Evolutionary conservation across 2,329 filamentous ascomycete species (phyloP).

Genomic region (Penicillium rolfsii): DNA sequence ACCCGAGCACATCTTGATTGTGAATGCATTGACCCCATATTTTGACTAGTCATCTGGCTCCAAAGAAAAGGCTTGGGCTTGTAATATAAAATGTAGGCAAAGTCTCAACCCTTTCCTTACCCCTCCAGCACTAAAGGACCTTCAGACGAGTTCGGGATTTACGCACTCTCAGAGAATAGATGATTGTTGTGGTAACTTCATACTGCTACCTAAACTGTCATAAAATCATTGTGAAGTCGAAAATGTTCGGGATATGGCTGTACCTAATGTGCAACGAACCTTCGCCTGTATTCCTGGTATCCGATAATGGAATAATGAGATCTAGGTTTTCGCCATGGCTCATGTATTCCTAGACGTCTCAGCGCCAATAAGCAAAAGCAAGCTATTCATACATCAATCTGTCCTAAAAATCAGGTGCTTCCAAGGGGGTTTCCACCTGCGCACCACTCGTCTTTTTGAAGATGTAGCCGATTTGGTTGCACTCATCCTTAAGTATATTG

Average conservation of each 20-base stretch:
- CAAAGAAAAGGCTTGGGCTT: not conserved
- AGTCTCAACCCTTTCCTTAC: not conserved
- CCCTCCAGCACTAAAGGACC: not conserved
- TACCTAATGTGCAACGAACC: not conserved
- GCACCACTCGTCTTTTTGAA: conserved; percentile 43
- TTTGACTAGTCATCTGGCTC: not conserved
- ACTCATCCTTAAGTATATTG: conserved; percentile 43
- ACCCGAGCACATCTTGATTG: not conserved
- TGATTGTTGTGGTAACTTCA: not conserved
- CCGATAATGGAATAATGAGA: not conserved
- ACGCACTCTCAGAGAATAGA: not conserved
- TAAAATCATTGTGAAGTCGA: not conserved
- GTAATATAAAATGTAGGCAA: not conserved
- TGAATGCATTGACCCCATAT: not conserved
- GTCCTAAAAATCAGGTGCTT: not conserved
- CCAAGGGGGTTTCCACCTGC: conserved; percentile 21
- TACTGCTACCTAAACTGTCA: not conserved
- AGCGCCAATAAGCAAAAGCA: not conserved
- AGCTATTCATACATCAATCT: not conserved
- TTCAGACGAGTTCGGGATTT: not conserved
- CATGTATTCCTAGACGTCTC: not conserved
- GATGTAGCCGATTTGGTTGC: conserved; percentile 44
- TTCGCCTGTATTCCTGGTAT: not conserved
- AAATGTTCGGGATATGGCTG: not conserved
- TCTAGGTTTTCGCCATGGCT: not conserved